Percentiles rank a stretch among this genome's conserved stretches.
Evolutionary conservation across 1,284 basidiomycete species (phyloP).

Genomic region (Heterobasidion occidentale): DNA sequence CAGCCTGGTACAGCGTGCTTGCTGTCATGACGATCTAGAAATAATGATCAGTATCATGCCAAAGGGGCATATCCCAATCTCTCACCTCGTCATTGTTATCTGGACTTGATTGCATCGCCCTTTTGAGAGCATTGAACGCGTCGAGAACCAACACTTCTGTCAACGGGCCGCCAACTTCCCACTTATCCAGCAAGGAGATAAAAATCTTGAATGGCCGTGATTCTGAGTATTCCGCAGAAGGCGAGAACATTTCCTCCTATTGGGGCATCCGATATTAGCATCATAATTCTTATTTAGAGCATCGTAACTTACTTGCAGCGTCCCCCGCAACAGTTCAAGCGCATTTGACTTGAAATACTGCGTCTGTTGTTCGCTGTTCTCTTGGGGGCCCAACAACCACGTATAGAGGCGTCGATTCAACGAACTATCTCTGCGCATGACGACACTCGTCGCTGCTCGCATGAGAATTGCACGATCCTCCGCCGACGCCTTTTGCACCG

Average conservation of each 20-base stretch:
- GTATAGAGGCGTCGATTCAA: conserved; percentile 89
- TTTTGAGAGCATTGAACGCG: conserved; percentile 65
- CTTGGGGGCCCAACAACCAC: conserved; percentile 85
- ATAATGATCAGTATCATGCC: conserved; percentile 6
- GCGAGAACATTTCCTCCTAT: conserved; percentile 68
- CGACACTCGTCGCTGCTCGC: conserved; percentile 74
- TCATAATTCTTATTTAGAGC: conserved; percentile 4
- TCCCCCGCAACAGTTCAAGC: conserved; percentile 58
- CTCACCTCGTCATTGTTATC: conserved; percentile 58
- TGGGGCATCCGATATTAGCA: neutral
- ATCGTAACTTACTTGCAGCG: conserved; percentile 49
- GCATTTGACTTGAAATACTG: conserved; percentile 64
- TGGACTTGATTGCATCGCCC: conserved; percentile 39
- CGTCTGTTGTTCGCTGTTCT: conserved; percentile 66
- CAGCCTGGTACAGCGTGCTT: conserved; percentile 85
- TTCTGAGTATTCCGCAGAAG: conserved; percentile 64
- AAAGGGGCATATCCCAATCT: conserved; percentile 8
- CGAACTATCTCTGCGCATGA: conserved; percentile 87
- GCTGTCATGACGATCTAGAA: conserved; percentile 75
- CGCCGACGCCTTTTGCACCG: conserved; percentile 55
- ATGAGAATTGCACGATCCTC: conserved; percentile 73
- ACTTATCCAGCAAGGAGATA: conserved; percentile 92
- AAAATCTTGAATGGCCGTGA: conserved; percentile 93
- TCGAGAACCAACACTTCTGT: conserved; percentile 79
- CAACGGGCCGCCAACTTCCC: conserved; percentile 85